A percentile compares a stretch with the other conserved stretches of the same genome.
Conservation (phyloP, 2,329 filamentous ascomycete species). For the Raffaelea ambrosiae region DNA sequence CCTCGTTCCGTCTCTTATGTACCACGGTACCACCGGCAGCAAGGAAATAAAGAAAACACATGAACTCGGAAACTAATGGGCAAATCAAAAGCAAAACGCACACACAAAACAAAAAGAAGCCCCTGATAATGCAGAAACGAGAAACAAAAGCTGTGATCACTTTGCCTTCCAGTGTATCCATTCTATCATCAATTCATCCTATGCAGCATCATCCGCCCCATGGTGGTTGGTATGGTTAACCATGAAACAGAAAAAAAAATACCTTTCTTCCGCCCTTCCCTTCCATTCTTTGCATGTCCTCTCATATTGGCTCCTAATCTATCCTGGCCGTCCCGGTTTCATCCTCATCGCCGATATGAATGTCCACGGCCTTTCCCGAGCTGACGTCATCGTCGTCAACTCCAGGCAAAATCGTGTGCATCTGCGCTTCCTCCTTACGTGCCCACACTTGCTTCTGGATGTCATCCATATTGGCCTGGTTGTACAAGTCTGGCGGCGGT, state of each 20-base stretch:
- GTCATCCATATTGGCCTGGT: constrained; percentile 16
- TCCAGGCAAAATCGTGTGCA: constrained; percentile 28
- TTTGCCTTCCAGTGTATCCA: no score
- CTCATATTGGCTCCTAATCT: not conserved
- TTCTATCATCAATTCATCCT: no score
- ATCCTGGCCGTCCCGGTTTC: constrained; percentile 11
- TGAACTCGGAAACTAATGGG: no score
- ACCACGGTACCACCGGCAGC: no score
- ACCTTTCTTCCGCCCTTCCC: no score
- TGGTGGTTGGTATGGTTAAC: no score
- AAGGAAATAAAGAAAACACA: not conserved
- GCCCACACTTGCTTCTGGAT: constrained; percentile 27
- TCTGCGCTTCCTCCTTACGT: constrained; percentile 24
- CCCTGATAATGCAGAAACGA: no score
- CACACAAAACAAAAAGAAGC: not conserved
- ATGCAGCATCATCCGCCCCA: no score
- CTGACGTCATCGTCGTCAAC: constrained; percentile 21
- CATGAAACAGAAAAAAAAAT: not conserved
- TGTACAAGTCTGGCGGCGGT: constrained; percentile 13
- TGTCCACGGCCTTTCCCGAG: constrained; percentile 40
- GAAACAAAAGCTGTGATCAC: no score
- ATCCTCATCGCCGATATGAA: constrained; percentile 37
- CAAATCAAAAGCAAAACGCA: no score
- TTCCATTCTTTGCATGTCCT: no score
- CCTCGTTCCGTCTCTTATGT: no score